Evolutionary conservation across 306 rosid genomes (phyloP).

Genomic region (Acacia acuminata): DNA sequence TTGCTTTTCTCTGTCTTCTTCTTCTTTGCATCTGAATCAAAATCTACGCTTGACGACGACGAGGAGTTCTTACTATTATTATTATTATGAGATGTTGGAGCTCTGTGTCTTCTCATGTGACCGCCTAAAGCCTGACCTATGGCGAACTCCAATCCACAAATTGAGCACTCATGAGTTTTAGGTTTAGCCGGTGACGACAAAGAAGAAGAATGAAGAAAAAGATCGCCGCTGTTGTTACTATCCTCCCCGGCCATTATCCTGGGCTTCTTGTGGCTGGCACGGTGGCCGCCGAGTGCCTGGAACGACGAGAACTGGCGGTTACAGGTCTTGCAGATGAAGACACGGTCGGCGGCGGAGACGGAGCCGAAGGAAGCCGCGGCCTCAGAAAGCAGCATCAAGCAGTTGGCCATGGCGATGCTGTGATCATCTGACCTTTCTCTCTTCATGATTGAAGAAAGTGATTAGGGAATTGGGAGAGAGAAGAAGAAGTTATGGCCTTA

Average conservation of each 20-base stretch:
- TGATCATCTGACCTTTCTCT: constrained; percentile 49
- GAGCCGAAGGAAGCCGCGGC: constrained; percentile 8
- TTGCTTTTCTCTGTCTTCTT: constrained; percentile 44
- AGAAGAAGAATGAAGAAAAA: constrained; percentile 25
- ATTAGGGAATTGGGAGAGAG: neutral
- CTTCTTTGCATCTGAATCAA: constrained; percentile 37
- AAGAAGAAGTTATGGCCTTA: neutral
- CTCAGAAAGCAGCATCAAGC: constrained; percentile 79
- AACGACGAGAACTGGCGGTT: constrained; percentile 82
- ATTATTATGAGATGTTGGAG: neutral
- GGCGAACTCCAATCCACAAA: constrained; percentile 88
- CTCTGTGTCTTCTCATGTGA: constrained; percentile 93
- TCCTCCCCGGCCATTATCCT: constrained; percentile 36
- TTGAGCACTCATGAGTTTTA: constrained; percentile 81
- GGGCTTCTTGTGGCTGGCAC: constrained; percentile 96
- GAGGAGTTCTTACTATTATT: neutral
- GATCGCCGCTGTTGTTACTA: constrained; percentile 31
- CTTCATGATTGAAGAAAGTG: constrained; percentile 50
- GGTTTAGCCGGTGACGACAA: constrained; percentile 56
- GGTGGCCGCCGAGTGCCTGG: constrained; percentile 96
- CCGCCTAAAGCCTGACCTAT: constrained; percentile 97
- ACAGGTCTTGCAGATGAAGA: constrained; percentile 95
- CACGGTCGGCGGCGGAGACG: constrained; percentile 35
- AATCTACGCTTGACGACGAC: neutral
- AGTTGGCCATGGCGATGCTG: constrained; percentile 74